phyloP scores from a whole-genome alignment of 2,329 filamentous ascomycete species.

The Calonectria leucothoes region DNA sequence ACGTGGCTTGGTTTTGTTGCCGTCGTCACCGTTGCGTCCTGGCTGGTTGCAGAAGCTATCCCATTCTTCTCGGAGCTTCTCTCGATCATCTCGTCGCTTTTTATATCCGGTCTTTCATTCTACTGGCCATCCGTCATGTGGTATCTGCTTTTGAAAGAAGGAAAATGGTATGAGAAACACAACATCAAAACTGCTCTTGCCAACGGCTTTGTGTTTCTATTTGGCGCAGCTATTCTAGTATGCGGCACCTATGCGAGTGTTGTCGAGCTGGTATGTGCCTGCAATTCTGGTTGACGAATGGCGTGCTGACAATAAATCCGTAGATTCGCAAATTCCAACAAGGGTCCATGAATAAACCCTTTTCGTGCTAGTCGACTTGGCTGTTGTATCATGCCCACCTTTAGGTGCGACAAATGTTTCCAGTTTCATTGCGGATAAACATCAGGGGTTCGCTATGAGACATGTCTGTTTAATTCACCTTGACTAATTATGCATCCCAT shows the following conservation, averaged over 20 bases:
- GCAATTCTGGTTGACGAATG: background rate
- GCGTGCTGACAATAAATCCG: background rate
- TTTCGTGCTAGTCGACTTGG: background rate
- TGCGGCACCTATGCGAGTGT: background rate
- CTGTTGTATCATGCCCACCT: background rate
- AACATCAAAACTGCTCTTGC: background rate
- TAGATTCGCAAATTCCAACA: background rate
- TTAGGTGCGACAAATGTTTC: background rate
- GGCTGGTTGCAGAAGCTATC: background rate
- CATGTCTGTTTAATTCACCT: background rate
- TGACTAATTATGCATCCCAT: background rate
- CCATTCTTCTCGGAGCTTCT: background rate
- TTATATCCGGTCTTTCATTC: background rate
- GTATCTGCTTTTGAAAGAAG: background rate
- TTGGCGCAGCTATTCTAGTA: background rate
- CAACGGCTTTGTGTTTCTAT: background rate
- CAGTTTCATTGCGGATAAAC: background rate
- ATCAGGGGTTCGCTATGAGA: background rate
- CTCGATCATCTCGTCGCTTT: background rate
- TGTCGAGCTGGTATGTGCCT: background rate
- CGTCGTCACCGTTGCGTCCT: background rate
- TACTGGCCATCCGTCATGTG: background rate
- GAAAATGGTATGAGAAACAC: background rate
- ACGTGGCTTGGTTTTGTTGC: background rate
- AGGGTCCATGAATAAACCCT: background rate